Base-by-base conservation (phyloP, 139 green algal genomes). In the Coccomyxa sp. region DNA sequence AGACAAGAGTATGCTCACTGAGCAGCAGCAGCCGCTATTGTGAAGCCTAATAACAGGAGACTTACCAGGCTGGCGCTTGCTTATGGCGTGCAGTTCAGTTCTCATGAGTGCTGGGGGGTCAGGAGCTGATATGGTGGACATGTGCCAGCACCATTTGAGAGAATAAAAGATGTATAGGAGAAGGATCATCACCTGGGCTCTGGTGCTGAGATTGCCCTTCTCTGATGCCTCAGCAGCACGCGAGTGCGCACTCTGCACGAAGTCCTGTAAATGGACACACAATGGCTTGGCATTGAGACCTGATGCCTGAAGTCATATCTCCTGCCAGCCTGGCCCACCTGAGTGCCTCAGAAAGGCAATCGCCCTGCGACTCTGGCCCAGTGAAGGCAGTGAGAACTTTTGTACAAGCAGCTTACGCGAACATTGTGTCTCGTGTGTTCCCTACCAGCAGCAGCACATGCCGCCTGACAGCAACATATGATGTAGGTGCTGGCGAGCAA, bases 221-320 rank as follows among this genome's bases (percentile, higher is more conserved):
- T 27, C 44, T 6, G 74, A 55, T 35, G 77, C 78, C 74, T 88
- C 35, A 2, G 85, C 91, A 22, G 85, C 90, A 0, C 81, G 82
- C 1, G 82, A 78, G 73, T 95, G 88, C 38, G 95, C 81, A 4
- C 78, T 86, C 70, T 95, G 64, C 76, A 97, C 90, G 78, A 94
- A 95, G 1, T 92, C 88, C 79, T 83, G 74, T 36, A 75, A 12
- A 10, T 22, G 27, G 50, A 3, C 22, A 7, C 18, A 22, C 50
- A 64, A 64, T 64, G 50, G 27, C 27, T 1, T 6, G 50, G 50
- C 5, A 64, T 7, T 12, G 50, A 22, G 50, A 64, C 18, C 50
- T 31, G 50, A 64, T 22, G 50, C 44, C 44, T 58, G 18, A 64
- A 64, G 22, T n/a, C n/a, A n/a, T n/a, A n/a, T n/a, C n/a, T n/a